Percentiles rank a stretch among this genome's conserved stretches.
Conservation (phyloP, 805 yeast genomes). For the Yamadazyma sp. region DNA sequence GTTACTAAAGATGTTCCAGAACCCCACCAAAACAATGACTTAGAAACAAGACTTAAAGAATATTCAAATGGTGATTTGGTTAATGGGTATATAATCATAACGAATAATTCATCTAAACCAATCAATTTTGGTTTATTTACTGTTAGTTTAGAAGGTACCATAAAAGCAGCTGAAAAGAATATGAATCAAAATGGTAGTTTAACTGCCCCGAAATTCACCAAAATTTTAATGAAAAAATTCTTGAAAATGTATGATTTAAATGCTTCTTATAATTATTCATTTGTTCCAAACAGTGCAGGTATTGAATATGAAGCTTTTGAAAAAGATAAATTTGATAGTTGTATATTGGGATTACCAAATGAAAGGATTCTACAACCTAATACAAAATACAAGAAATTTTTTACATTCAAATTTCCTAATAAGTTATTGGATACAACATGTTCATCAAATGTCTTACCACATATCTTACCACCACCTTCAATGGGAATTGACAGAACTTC, state of each 20-base stretch:
- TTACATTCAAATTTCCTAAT: constrained; percentile 56
- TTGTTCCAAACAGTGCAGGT: constrained; percentile 52
- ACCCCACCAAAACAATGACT: constrained; percentile 36
- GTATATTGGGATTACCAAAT: constrained; percentile 47
- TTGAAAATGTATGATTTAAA: constrained; percentile 59
- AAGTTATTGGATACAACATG: constrained; percentile 52
- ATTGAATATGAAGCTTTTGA: constrained; percentile 42
- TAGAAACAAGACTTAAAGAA: constrained; percentile 45
- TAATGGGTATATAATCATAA: constrained; percentile 45
- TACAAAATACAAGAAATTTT: constrained; percentile 52
- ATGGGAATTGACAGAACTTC: constrained; percentile 39
- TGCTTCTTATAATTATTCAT: constrained; percentile 51
- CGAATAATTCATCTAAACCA: constrained; percentile 44
- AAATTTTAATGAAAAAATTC: constrained; percentile 45
- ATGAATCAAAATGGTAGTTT: constrained; percentile 11
- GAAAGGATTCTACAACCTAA: constrained; percentile 48
- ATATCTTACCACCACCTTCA: constrained; percentile 42
- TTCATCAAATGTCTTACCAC: constrained; percentile 39
- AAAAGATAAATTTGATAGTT: constrained; percentile 44
- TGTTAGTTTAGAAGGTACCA: constrained; percentile 48
- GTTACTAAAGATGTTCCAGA: constrained; percentile 53
- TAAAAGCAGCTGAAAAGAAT: constrained; percentile 29
- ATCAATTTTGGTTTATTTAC: constrained; percentile 43
- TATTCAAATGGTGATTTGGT: constrained; percentile 41
- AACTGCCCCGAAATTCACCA: constrained; percentile 21